phyloP scores from a whole-genome alignment of 106 monocot genomes.

The Dioscorea zingiberensis region DNA sequence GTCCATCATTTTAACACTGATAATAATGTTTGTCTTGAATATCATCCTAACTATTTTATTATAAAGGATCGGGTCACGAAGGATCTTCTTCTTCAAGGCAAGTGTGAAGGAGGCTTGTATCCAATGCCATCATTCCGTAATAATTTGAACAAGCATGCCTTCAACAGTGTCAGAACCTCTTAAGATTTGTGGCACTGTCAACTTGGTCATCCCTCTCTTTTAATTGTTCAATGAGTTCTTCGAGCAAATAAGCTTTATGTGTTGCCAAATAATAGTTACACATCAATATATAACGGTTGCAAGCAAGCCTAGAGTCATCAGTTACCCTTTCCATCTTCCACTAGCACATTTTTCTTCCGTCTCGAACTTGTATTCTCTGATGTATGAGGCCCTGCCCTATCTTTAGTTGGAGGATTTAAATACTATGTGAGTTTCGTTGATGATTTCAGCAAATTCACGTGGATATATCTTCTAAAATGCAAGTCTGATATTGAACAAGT shows the following conservation, averaged over 20 bases:
- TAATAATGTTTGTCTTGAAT: background rate
- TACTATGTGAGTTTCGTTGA: background rate
- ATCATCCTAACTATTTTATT: background rate
- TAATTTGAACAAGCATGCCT: background rate
- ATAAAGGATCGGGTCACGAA: background rate
- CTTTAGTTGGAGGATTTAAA: background rate
- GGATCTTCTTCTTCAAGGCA: background rate
- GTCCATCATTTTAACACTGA: background rate
- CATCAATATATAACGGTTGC: too few species aligned
- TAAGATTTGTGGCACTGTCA: background rate
- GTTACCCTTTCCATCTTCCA: background rate
- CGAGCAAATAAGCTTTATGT: too few species aligned
- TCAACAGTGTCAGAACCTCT: background rate
- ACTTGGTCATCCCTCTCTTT: background rate
- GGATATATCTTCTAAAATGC: background rate
- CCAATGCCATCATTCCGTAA: too few species aligned
- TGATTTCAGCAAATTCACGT: background rate
- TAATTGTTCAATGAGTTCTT: background rate
- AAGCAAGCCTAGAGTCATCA: background rate
- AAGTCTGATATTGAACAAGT: background rate
- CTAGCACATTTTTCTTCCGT: background rate
- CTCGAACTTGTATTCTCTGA: background rate
- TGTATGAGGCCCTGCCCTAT: background rate
- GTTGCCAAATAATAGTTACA: too few species aligned
- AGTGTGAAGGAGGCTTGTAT: background rate